These are phyloP conservation scores for Russula vinacea DNA, from an alignment of 768 basidiomycete species.

Conservation along the genomic window DNA sequence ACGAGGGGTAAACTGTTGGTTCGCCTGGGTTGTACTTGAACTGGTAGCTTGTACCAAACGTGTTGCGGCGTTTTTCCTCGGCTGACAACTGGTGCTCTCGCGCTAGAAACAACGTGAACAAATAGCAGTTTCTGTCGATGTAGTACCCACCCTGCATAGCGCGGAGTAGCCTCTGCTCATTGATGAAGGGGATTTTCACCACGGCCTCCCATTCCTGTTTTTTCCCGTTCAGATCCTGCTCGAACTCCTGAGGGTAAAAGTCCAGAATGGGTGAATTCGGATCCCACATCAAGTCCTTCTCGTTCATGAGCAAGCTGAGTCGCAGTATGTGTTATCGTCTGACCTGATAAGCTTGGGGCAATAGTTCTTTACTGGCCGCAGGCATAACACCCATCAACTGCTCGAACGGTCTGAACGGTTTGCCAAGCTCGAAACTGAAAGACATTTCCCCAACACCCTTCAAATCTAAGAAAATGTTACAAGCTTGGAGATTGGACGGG, in stretches of 20 bases:
- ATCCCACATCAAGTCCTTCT: conserved; percentile 85
- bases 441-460: conserved; percentile 65
- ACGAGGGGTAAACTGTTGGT: conserved; percentile 79
- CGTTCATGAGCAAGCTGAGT: conserved; percentile 15
- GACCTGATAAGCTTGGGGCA: conserved; percentile 85
- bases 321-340: conserved; percentile 29
- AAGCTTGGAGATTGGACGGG: conserved; percentile 25
- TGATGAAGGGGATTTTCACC: conserved; percentile 98
- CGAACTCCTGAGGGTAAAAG: conserved; percentile 92
- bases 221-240: conserved; percentile 94
- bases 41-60: conserved; percentile 72
- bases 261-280: conserved; percentile 83
- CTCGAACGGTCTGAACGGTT: conserved; percentile 88
- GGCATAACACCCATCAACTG: conserved; percentile 99
- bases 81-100: conserved; percentile 72
- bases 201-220: conserved; percentile 99
- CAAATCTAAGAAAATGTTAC: conserved; percentile 45
- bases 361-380: conserved; percentile 80
- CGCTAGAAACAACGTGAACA: conserved; percentile 42
- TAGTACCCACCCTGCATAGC: conserved; percentile 73
- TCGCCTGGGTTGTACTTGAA: conserved; percentile 68
- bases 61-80: conserved; percentile 75
- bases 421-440: conserved; percentile 86
- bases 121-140: neutral
- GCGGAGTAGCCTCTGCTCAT: conserved; percentile 67